Evolutionary conservation across 108 stramenopile genomes (phyloP), one percentile per base, ranked within the genome.

Genomic region (Discostella pseudostelligera): DNA sequence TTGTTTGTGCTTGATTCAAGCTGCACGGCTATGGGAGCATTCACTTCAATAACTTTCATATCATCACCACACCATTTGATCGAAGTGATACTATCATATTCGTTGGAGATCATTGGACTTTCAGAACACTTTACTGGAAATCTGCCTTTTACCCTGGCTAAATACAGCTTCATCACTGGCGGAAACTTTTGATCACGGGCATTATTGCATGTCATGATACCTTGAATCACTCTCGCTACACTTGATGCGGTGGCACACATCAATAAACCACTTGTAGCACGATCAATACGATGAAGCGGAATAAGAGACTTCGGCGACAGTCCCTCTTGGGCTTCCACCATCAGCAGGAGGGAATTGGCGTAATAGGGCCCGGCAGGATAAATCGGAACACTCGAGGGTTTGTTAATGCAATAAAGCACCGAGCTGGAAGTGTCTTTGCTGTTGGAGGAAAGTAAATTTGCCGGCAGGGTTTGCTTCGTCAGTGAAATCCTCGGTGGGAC

Each of bases 331-430:
- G 80, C 89, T 69, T 94, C 87, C 8, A 90, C 78, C 82, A 91
- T 79, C 20, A 86, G 63, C 14, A 88, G 84, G 12, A 94, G 63
- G 1, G 87, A 76, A 62, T 94, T 94, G 9, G 86, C 70, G 12
- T 87, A 62, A 58, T 86, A 94, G 12, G 89, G 89, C 36, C 93
- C 93, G 47, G 88, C 84, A 32, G 93, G 93, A 61, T 94, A 81
- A 1, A 88, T 83, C 0, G 93, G 89, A 28, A 90, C 78, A 20
- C 83, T 84, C 11, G 86, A 54, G 3, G 93, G 93, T 56, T 94
- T 94, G 73, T 89, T 67, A 35, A 88, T 83, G 40, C 87, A 78
- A 43, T 73, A 83, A 14, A 94, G 43, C 11, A 65, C 13, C 43
- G 70, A 28, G 7, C 65, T 58, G 22, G 54, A 56, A 32, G 25